Conservation (phyloP, 208 protist species). For the Zelonia costaricensis region DNA sequence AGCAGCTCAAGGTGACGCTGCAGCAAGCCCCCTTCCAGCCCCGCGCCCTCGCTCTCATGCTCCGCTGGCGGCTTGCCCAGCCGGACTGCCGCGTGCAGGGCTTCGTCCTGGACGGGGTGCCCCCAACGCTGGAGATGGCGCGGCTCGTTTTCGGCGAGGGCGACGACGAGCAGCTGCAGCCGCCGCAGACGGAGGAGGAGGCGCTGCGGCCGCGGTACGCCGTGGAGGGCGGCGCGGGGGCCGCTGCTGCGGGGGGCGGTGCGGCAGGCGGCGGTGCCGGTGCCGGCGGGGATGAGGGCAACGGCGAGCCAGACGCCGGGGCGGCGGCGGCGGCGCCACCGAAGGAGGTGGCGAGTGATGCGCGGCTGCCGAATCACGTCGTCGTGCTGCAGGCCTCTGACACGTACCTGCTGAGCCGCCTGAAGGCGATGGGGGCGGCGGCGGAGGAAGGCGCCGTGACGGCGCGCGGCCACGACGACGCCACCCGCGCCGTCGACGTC, state of each 20-base stretch:
- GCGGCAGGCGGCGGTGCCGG: neutral
- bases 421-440: conserved; percentile 34
- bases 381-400: conserved; percentile 77
- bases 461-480: conserved; percentile 5
- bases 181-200: conserved; percentile 80
- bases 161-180: conserved; percentile 33
- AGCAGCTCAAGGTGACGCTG: conserved; percentile 54
- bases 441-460: conserved; percentile 19
- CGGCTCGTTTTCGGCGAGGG: conserved; percentile 73
- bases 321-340: conserved; percentile 20
- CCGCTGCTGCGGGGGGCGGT: neutral
- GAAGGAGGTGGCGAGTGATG: conserved; percentile 53
- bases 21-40: conserved; percentile 78
- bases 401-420: conserved; percentile 75
- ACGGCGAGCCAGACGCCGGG: conserved; percentile 3
- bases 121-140: conserved; percentile 80
- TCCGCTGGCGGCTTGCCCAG: conserved; percentile 85
- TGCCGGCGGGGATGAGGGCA: neutral
- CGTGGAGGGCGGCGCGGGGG: conserved; percentile 4
- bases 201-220: conserved; percentile 42
- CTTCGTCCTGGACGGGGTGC: conserved; percentile 93
- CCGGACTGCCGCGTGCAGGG: conserved; percentile 91
- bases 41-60: conserved; percentile 82
- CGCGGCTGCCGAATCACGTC: conserved; percentile 73
- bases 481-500: conserved; percentile 33